A percentile compares a stretch with the other conserved stretches of the same genome.
These are phyloP conservation scores for Anisodus tanguticus DNA, from an alignment of 257 asterid species.

Conservation along the genomic window DNA sequence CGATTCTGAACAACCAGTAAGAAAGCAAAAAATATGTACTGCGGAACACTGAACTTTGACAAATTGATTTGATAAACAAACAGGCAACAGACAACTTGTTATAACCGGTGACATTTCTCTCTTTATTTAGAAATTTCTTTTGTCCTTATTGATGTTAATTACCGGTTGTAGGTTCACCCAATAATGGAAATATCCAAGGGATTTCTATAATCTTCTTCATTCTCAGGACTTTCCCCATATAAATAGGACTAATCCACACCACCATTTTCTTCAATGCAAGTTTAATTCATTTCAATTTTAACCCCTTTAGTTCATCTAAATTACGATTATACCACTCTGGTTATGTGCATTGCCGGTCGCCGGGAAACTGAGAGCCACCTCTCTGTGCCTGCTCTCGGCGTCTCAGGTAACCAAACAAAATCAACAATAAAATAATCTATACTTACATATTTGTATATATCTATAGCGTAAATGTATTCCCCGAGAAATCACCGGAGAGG, in stretches of 20 bases:
- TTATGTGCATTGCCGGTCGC: constrained; percentile 53
- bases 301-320: not conserved
- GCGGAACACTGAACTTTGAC: too few relatives aligned
- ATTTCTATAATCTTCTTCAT: constrained; percentile 19
- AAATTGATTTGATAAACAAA: not conserved
- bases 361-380: constrained; percentile 51
- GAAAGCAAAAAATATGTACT: too few relatives aligned
- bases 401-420: constrained; percentile 33
- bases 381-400: constrained; percentile 47
- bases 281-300: not conserved
- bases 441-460: not conserved
- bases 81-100: not conserved
- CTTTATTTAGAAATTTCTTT: not conserved
- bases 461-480: constrained; percentile 57
- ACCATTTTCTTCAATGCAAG: not conserved
- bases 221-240: not conserved
- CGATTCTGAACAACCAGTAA: too few relatives aligned
- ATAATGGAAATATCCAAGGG: not conserved
- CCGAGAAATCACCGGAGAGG: constrained; percentile 62
- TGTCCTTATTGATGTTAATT: not conserved
- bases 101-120: not conserved
- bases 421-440: not conserved
- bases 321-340: constrained; percentile 20
- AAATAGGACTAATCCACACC: constrained; percentile 9
- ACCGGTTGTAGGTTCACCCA: not conserved